A percentile compares a stretch with the other conserved stretches of the same genome.
Conservation (phyloP, 108 stramenopile genomes). For the Hondaea fermentalgiana region DNA sequence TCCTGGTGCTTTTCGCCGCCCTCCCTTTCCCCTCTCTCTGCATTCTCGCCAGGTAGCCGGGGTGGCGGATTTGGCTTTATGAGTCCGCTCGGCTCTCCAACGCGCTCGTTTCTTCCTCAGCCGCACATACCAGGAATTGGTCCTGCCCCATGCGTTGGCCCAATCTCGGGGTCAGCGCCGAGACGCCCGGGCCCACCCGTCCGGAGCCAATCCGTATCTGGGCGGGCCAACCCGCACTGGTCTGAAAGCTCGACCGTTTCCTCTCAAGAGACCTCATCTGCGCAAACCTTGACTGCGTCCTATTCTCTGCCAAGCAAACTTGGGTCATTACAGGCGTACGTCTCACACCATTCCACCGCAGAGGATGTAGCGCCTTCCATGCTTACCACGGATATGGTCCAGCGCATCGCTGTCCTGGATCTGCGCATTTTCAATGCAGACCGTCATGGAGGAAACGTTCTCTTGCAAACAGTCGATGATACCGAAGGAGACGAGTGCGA, state of each 20-base stretch:
- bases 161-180: too few relatives aligned
- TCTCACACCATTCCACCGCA: neutral
- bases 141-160: neutral
- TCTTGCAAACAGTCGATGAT: conserved; percentile 38
- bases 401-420: conserved; percentile 91
- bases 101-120: neutral
- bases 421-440: conserved; percentile 93
- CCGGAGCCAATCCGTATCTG: neutral
- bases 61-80: neutral
- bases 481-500: neutral
- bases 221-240: neutral
- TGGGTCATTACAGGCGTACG: conserved; percentile 78
- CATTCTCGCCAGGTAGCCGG: neutral
- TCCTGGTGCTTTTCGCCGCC: neutral
- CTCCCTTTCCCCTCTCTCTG: neutral
- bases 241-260: neutral
- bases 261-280: neutral
- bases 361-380: neutral
- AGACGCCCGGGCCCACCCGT: neutral
- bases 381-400: conserved; percentile 74
- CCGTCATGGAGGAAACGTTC: conserved; percentile 84
- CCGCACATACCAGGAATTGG: neutral
- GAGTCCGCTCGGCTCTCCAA: neutral
- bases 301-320: conserved; percentile 20
- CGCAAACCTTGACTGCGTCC: neutral